These are phyloP conservation scores for Asterophora parasitica DNA, from an alignment of 768 basidiomycete genomes.

Conservation along the genomic window DNA sequence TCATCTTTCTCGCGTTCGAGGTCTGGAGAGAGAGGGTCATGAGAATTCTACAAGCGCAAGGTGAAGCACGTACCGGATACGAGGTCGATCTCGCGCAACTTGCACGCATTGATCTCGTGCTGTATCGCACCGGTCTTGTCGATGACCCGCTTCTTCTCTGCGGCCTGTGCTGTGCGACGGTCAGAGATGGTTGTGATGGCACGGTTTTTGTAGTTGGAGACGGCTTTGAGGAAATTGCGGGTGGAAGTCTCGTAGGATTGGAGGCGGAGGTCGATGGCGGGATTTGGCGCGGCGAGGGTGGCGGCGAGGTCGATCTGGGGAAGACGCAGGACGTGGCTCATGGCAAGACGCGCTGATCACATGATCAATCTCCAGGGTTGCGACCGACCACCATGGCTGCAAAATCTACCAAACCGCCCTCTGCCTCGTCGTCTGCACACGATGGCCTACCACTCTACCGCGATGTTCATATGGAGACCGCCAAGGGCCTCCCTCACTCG, in stretches of 20 bases:
- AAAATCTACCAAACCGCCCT: background rate
- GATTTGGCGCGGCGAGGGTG: slow-evolving; percentile 48
- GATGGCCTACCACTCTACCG: slow-evolving; percentile 26
- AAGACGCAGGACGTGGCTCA: slow-evolving; percentile 27
- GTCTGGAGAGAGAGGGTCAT: slow-evolving; percentile 29
- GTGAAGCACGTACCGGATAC: slow-evolving; percentile 53
- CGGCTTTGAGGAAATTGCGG: slow-evolving; percentile 66
- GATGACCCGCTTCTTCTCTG: slow-evolving; percentile 54
- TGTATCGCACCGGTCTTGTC: slow-evolving; percentile 65
- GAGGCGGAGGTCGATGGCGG: slow-evolving; percentile 60
- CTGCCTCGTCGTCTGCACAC: slow-evolving; percentile 16
- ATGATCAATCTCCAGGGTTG: slow-evolving; percentile 8
- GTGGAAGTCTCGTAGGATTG: slow-evolving; percentile 62
- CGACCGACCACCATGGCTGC: slow-evolving; percentile 7
- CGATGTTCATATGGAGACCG: slow-evolving; percentile 80
- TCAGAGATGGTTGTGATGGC: slow-evolving; percentile 68
- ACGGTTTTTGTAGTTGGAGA: slow-evolving; percentile 66
- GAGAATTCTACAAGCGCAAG: background rate
- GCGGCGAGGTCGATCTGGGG: slow-evolving; percentile 61
- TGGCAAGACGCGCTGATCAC: slow-evolving; percentile 12
- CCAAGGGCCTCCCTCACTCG: slow-evolving; percentile 46
- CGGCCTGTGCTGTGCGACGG: slow-evolving; percentile 53
- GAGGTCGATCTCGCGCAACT: slow-evolving; percentile 74
- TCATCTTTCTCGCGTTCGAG: slow-evolving; percentile 71
- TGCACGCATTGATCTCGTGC: slow-evolving; percentile 68